Base-by-base conservation (phyloP, 805 yeast species). In the Starmera amethionina region DNA sequence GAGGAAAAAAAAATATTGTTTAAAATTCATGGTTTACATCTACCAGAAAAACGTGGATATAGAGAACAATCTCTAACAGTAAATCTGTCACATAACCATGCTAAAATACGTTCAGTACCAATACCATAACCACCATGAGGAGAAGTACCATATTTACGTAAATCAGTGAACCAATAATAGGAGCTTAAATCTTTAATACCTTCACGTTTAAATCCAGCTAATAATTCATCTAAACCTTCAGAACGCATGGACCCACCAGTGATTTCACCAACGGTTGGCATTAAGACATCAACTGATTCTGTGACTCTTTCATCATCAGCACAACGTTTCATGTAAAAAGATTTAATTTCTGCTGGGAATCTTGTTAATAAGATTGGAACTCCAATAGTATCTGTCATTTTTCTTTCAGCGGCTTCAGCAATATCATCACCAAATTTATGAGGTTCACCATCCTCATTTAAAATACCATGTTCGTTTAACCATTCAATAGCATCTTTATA, bases 161-260 rank as follows among this genome's bases (percentile, higher is more conserved):
- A 90, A 61, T 93, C 98, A 43, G 77, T 77, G 67, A 85, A 94
- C 97, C 97, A 93, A 73, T 90, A 89, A 76, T 93, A 93, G 30
- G 90, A 72, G 18, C 70, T 77, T 8, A 43, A 34, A 41, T 86
- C 73, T 60, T 79, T 80, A 56, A 93, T 85, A 42, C 80, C 79
- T 70, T 93, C 99, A 68, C 97, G 85, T 67, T 81, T 80, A 74
- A 90, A 83, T 39, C 96, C 97, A 36, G 78, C 95, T 54, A 83
- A 60, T 53, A 93, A 73, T 64, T 90, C 97, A 35, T 86, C 87
- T 44, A 73, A 66, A 54, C 78, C 77, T 47, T 73, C 77, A 50
- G 87, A 88, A 76, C 99, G 89, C 99, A 93, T 93, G 37, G 97
- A 90, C 44, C 98, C 99, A 64, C 99, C 99, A 36, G 95, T 86